Base-by-base conservation (phyloP, 768 basidiomycete genomes). In the Austroboletus festivus region DNA sequence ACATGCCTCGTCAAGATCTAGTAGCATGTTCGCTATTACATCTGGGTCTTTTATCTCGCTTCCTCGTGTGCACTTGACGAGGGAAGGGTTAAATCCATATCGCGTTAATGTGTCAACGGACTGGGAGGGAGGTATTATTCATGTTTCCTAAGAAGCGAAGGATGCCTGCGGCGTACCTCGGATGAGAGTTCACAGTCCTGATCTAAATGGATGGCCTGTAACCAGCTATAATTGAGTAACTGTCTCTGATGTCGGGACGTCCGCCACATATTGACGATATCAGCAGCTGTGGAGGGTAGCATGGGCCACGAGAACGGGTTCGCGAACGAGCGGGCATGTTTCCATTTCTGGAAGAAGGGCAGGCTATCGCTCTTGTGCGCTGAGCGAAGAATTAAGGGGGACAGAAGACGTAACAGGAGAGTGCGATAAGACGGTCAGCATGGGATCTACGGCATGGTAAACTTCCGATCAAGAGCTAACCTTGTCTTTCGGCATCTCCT, bases 261-360 rank as follows among this genome's bases (percentile, higher is more conserved):
- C 38, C 51, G 53, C 65, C 65, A 67, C 3, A 57, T 18, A 3
- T 42, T 53, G 38, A 68, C 52, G n/a, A 68, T 61, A 13, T 67
- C 65, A 15, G 59, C 55, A 7, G 65, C 56, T 18, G 24, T 52
- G 0, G 37, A 0, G 3, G 65, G 65, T 2, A 68, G 59, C 62
- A 69, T 63, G 0, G 65, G 65, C 65, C 67, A 67, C 9, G 54
- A 59, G 48, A 67, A 69, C 0, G 65, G 65, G 28, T 63, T 68
- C 1, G 67, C 60, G 15, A 69, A 68, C 35, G 68, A 48, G 13
- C 65, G 58, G 3, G 65, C 54, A 3, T 55, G 62, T 38, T 67
- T 67, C 65, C 65, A 67, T 30, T 48, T 44, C 31, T 67, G 65
- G 52, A 67, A 67, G 50, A 68, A 67, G 10, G 51, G 60, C 16